Conservation (phyloP, 2,329 filamentous ascomycete species). For the Biscogniauxia sp. region DNA sequence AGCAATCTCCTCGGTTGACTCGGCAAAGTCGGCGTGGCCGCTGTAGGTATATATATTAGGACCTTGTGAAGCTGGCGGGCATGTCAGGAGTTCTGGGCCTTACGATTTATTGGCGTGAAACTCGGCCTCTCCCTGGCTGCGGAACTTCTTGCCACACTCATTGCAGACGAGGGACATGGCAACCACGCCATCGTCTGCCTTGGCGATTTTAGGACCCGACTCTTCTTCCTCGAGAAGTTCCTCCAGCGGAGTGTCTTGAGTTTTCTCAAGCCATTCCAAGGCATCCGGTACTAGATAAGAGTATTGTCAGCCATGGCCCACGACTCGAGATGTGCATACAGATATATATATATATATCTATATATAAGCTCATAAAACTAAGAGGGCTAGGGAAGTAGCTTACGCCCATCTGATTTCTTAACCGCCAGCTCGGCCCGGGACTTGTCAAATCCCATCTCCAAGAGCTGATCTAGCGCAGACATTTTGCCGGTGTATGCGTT, state of each 20-base stretch:
- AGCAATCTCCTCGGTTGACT: conserved; percentile 89
- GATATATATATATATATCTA: background rate
- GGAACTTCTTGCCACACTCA: conserved; percentile 90
- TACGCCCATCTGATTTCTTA: conserved; percentile 77
- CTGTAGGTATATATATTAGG: conserved; percentile 36
- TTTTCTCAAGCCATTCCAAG: conserved; percentile 91
- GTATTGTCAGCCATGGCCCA: background rate
- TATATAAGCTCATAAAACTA: background rate
- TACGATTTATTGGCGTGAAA: conserved; percentile 88
- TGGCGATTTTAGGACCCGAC: conserved; percentile 50
- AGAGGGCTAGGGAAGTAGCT: conserved; percentile 32
- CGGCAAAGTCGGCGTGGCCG: conserved; percentile 85
- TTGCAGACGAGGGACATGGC: conserved; percentile 88
- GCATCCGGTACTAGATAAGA: conserved; percentile 70
- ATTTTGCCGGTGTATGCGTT: conserved; percentile 28
- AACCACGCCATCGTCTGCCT: conserved; percentile 67
- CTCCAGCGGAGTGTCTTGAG: conserved; percentile 83
- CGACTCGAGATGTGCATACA: background rate
- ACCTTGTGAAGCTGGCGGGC: conserved; percentile 12
- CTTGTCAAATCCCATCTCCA: conserved; percentile 79
- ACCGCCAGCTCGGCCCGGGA: conserved; percentile 80
- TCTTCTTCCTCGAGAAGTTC: conserved; percentile 66
- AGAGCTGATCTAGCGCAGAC: conserved; percentile 58
- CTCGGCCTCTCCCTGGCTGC: conserved; percentile 75
- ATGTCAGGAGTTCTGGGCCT: conserved; percentile 23